Evolutionary conservation across 2,329 filamentous ascomycete genomes (phyloP).

Genomic region (Alternaria alternata): DNA sequence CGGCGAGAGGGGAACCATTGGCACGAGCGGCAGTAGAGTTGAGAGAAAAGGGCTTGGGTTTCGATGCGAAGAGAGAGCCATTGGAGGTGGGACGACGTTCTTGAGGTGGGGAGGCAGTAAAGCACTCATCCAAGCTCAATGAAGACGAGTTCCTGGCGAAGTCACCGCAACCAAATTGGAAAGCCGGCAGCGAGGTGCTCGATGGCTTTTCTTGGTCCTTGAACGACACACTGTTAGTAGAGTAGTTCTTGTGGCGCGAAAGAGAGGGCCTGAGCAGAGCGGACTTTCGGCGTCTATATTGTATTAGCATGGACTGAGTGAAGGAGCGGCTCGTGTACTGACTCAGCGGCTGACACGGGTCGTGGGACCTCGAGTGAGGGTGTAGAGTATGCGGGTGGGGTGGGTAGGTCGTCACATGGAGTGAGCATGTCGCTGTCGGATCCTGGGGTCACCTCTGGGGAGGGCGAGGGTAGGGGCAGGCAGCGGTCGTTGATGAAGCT

Average conservation of each 20-base stretch:
- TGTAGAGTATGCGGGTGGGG: constrained; percentile 36
- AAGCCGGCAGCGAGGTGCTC: constrained; percentile 69
- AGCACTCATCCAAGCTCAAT: constrained; percentile 80
- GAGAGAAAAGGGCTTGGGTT: constrained; percentile 71
- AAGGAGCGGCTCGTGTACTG: constrained; percentile 22
- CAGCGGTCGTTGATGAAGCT: constrained; percentile 67
- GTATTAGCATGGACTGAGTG: constrained; percentile 27
- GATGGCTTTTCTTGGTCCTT: constrained; percentile 63
- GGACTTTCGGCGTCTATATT: constrained; percentile 44
- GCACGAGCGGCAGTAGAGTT: constrained; percentile 64
- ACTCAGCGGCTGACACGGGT: constrained; percentile 50
- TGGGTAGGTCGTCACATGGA: constrained; percentile 44
- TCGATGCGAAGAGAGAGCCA: constrained; percentile 63
- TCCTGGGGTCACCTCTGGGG: constrained; percentile 62
- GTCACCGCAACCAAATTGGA: constrained; percentile 71
- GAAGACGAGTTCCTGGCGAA: constrained; percentile 62
- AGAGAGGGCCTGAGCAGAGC: constrained; percentile 77
- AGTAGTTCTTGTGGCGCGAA: constrained; percentile 76
- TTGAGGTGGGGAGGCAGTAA: constrained; percentile 79
- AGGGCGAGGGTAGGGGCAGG: constrained; percentile 74
- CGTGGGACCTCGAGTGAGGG: constrained; percentile 43
- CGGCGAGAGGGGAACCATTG: constrained; percentile 75
- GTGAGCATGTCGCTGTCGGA: constrained; percentile 57
- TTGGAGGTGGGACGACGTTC: constrained; percentile 68
- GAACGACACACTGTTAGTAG: constrained; percentile 70